Percentiles rank a stretch among this genome's conserved stretches.
Evolutionary conservation across 768 basidiomycete species (phyloP).

Genomic region (Nidularia pulvinata): DNA sequence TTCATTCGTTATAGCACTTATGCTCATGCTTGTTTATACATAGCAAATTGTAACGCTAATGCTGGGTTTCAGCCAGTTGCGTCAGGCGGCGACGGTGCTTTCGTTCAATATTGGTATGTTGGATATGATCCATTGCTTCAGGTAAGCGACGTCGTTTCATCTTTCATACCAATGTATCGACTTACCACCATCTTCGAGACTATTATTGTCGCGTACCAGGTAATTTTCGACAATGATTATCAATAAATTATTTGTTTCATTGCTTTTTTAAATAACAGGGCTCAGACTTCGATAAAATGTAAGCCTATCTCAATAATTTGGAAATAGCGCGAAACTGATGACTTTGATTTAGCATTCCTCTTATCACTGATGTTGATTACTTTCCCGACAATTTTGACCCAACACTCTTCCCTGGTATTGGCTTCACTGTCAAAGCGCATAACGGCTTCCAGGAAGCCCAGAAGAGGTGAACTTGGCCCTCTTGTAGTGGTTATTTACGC

Average conservation of each 20-base stretch:
- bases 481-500: not conserved
- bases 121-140: constrained; percentile 7
- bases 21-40: not conserved
- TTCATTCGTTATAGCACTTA: no score
- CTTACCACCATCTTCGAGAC: constrained; percentile 1
- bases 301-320: not conserved
- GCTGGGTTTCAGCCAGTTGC: constrained; percentile 37
- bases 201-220: constrained; percentile 17
- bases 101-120: constrained; percentile 37
- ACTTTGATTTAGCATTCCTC: constrained; percentile 11
- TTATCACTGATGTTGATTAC: constrained; percentile 40
- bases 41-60: constrained; percentile 40
- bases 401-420: constrained; percentile 49
- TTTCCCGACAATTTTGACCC: constrained; percentile 27
- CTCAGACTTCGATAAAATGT: constrained; percentile 10
- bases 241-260: not conserved
- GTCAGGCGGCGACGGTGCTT: constrained; percentile 38
- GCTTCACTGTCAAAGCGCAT: constrained; percentile 38
- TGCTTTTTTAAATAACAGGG: constrained; percentile 13
- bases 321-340: not conserved
- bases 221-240: not conserved
- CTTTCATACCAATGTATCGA: not conserved
- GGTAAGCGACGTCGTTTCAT: not conserved
- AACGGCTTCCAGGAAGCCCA: constrained; percentile 46
- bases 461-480: constrained; percentile 28